phyloP scores from a whole-genome alignment of 2,329 filamentous ascomycete species.

The Cercospora zeae-maydis region DNA sequence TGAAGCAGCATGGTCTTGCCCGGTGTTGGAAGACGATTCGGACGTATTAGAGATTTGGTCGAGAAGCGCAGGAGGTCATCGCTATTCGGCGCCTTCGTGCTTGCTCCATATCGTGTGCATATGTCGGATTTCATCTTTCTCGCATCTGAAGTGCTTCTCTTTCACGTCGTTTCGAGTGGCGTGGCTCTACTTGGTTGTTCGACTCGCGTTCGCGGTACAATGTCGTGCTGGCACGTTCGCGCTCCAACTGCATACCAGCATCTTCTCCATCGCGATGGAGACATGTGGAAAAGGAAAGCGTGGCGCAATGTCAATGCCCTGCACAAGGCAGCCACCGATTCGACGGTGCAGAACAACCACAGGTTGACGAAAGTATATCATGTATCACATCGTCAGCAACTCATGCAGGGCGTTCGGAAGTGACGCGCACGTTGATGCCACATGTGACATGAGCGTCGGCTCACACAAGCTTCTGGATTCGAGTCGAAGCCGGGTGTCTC shows the following conservation, averaged over 20 bases:
- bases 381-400: background rate
- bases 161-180: background rate
- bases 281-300: background rate
- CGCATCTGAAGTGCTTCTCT: too few relatives aligned
- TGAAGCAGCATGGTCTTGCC: too few relatives aligned
- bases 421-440: conserved; percentile 3
- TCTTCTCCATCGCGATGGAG: background rate
- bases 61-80: too few relatives aligned
- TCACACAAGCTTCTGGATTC: background rate
- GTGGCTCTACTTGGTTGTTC: background rate
- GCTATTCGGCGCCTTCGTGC: too few relatives aligned
- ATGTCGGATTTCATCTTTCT: too few relatives aligned
- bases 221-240: too few relatives aligned
- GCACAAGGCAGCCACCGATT: background rate
- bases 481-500: background rate
- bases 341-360: background rate
- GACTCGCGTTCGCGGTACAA: too few relatives aligned
- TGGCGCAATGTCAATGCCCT: background rate
- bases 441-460: background rate
- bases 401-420: background rate
- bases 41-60: too few relatives aligned
- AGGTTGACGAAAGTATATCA: background rate
- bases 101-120: too few relatives aligned
- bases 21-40: too few relatives aligned
- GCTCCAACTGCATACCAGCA: background rate